phyloP scores from a whole-genome alignment of 306 rosid genomes.

The Ochetophila trinervis region DNA sequence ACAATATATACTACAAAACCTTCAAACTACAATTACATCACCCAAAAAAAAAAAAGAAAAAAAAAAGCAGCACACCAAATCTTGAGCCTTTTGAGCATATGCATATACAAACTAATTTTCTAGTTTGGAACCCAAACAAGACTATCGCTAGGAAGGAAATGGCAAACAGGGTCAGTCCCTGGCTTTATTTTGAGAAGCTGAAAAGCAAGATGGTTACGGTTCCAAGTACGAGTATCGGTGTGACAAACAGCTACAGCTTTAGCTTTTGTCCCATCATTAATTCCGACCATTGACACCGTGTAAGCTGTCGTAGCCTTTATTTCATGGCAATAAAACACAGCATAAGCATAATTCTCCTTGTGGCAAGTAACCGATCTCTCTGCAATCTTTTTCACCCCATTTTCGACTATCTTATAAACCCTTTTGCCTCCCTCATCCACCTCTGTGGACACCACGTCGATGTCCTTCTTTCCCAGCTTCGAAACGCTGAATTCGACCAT shows the following conservation, averaged over 20 bases:
- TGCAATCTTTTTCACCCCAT: slow-evolving; percentile 19
- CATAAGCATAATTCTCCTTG: slow-evolving; percentile 32
- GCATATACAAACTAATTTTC: too few relatives aligned
- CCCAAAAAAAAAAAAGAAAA: too few relatives aligned
- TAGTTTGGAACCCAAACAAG: slow-evolving; percentile 37
- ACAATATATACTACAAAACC: too few relatives aligned
- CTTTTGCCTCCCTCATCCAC: slow-evolving; percentile 10
- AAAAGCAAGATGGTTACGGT: slow-evolving; percentile 15
- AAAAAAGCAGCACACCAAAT: too few relatives aligned
- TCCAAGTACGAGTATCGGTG: slow-evolving; percentile 19
- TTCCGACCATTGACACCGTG: slow-evolving; percentile 26
- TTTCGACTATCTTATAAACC: background rate
- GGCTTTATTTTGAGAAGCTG: slow-evolving; percentile 32
- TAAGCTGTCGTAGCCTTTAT: slow-evolving; percentile 20
- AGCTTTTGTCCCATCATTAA: slow-evolving; percentile 24
- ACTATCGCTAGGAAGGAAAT: slow-evolving; percentile 25
- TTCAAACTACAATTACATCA: too few relatives aligned
- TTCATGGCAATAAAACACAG: slow-evolving; percentile 41
- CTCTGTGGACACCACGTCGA: slow-evolving; percentile 12
- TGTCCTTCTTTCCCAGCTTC: slow-evolving; percentile 25
- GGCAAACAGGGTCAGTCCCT: slow-evolving; percentile 37
- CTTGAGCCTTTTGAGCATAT: too few relatives aligned
- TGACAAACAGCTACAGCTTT: slow-evolving; percentile 42
- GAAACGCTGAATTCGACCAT: slow-evolving; percentile 22
- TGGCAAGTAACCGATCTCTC: slow-evolving; percentile 36